These are phyloP conservation scores for Cyclanthera cordifolia DNA, from an alignment of 306 rosid species.

Conservation along the genomic window DNA sequence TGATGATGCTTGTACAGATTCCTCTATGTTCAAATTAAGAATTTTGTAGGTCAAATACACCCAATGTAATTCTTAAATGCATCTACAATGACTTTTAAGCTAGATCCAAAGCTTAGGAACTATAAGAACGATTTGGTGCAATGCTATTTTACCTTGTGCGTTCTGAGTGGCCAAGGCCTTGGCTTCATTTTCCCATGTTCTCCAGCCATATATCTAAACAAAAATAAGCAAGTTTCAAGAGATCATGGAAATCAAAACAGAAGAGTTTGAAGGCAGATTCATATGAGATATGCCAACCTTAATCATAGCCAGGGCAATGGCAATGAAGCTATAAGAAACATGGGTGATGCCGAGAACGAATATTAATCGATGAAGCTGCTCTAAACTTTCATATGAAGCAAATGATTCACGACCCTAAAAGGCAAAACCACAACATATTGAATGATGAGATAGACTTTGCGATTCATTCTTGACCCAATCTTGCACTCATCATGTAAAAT, in stretches of 20 bases:
- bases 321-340: slow-evolving; percentile 59
- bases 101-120: background rate
- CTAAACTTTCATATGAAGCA: slow-evolving; percentile 75
- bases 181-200: slow-evolving; percentile 84
- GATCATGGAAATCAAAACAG: background rate
- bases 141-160: slow-evolving; percentile 35
- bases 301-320: slow-evolving; percentile 68
- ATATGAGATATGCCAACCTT: slow-evolving; percentile 41
- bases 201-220: slow-evolving; percentile 88
- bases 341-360: slow-evolving; percentile 82
- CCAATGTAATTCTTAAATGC: background rate
- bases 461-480: background rate
- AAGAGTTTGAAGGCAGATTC: slow-evolving; percentile 4
- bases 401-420: slow-evolving; percentile 75
- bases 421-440: slow-evolving; percentile 14
- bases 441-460: background rate
- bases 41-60: background rate
- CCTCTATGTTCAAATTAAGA: slow-evolving; percentile 39
- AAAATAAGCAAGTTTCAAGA: slow-evolving; percentile 2
- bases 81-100: background rate
- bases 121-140: background rate
- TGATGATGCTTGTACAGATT: slow-evolving; percentile 24
- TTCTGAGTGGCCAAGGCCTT: slow-evolving; percentile 41
- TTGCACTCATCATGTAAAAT: background rate
- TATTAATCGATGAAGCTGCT: slow-evolving; percentile 80